Evolutionary conservation across 1,284 basidiomycete genomes (phyloP).

Genomic region (Bjerkandera adusta): DNA sequence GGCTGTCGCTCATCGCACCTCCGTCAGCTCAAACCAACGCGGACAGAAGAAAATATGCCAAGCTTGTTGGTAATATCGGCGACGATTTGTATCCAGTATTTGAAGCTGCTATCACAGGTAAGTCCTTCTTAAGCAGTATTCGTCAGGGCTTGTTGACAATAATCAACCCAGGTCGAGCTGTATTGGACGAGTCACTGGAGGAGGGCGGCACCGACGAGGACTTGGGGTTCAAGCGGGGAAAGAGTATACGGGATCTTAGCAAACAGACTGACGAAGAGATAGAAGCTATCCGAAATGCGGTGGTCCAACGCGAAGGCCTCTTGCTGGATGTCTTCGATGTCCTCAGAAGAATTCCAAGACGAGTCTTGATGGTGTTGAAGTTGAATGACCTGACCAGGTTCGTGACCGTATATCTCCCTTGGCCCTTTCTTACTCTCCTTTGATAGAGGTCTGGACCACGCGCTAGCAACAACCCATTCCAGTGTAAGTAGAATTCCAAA

Average conservation of each 20-base stretch:
- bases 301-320: slow-evolving; percentile 79
- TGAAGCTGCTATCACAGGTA: slow-evolving; percentile 82
- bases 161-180: slow-evolving; percentile 46
- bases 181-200: slow-evolving; percentile 57
- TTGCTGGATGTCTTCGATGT: slow-evolving; percentile 84
- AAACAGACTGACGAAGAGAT: slow-evolving; percentile 71
- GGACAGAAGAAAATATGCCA: slow-evolving; percentile 81
- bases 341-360: slow-evolving; percentile 76
- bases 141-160: too few species aligned
- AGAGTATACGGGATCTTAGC: slow-evolving; percentile 73
- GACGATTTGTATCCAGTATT: slow-evolving; percentile 87
- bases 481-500: slow-evolving; percentile 55
- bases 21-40: slow-evolving; percentile 61
- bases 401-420: slow-evolving; percentile 22
- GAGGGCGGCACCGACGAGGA: slow-evolving; percentile 32
- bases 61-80: slow-evolving; percentile 86
- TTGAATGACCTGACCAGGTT: slow-evolving; percentile 80
- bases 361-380: slow-evolving; percentile 88
- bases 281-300: slow-evolving; percentile 77
- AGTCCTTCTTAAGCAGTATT: slow-evolving; percentile 9
- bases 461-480: slow-evolving; percentile 74
- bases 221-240: slow-evolving; percentile 50
- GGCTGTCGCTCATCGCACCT: slow-evolving; percentile 82
- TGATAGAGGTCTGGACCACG: slow-evolving; percentile 60
- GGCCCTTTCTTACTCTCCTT: too few species aligned